Evolutionary conservation across 306 rosid genomes (phyloP).

Genomic region (Glycyrrhiza uralensis): DNA sequence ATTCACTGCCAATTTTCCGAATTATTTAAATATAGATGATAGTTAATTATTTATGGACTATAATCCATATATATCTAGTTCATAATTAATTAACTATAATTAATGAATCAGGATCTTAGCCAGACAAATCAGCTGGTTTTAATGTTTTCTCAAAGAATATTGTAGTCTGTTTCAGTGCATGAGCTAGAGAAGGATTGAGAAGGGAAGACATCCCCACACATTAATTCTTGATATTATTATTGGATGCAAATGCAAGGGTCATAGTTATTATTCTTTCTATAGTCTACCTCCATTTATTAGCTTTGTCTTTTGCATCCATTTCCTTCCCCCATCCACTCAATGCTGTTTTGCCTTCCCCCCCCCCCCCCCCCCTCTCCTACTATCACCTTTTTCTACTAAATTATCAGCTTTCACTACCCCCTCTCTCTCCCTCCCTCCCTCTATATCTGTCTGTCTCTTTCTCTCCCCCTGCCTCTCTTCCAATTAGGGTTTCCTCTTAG

Average conservation of each 20-base stretch:
- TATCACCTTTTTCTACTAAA: conserved; percentile 50
- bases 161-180: conserved; percentile 25
- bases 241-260: conserved; percentile 84
- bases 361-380: conserved; percentile 35
- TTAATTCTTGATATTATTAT: conserved; percentile 65
- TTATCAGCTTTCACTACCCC: conserved; percentile 33
- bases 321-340: conserved; percentile 91
- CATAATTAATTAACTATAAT: too few relatives aligned
- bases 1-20: background rate
- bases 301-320: conserved; percentile 92
- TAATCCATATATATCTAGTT: too few relatives aligned
- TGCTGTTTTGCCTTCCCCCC: conserved; percentile 49
- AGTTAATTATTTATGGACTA: too few relatives aligned
- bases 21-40: too few relatives aligned
- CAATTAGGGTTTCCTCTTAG: conserved; percentile 65
- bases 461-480: conserved; percentile 16
- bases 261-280: conserved; percentile 64
- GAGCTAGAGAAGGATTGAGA: conserved; percentile 46
- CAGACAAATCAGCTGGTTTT: too few relatives aligned
- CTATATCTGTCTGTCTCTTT: conserved; percentile 11
- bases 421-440: conserved; percentile 12
- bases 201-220: conserved; percentile 63
- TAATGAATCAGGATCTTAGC: too few relatives aligned
- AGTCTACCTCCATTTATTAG: conserved; percentile 88
- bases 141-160: conserved; percentile 5